Base-by-base conservation (phyloP, 371 early-diverging fungal genomes). In the Sporodiniella umbellata region DNA sequence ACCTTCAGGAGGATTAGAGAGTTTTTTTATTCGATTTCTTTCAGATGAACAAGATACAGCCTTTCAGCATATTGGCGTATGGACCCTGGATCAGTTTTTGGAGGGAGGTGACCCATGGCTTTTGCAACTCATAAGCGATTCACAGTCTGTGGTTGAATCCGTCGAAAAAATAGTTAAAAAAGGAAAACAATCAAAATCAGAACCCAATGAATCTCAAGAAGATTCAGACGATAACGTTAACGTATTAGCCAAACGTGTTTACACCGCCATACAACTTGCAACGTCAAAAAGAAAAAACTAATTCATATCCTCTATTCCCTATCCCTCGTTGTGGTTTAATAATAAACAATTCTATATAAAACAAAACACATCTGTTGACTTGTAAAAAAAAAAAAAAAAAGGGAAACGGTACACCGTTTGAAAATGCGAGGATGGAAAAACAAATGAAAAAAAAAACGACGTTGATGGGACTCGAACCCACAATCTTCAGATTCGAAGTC, bases 51-150 rank as follows among this genome's bases (percentile, higher is more conserved):
- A 75, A 38, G 91, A 88, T 48, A 66, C 81, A 48, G 84, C 88
- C 15, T 88, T 89, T 57, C 87, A 88, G 54, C 91, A 90, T 54
- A 88, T 93, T 59, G 90, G 89, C 6, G 80, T 93, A n/a, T 93
- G 94, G 94, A 92, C 93, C 12, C 80, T 93, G 52, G 84, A 90
- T 25, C 90, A 91, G 66, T 86, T 91, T 58, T 59, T 89, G 50
- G 90, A 91, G 50, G 83, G 82, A 8, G 71, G 62, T 44, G 75
- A 75, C 43, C 48, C 58, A n/a, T 57, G 61, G 43, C 51, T 75
- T 28, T 42, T 69, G 31, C 45, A 48, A 17, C 49, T 56, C 39
- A 66, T 76, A 33, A 58, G 60, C 5, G 38, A 62, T 21, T 69
- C 76, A 14, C 42, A 58, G 2, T 51, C 60, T 17, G 64, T 76